phyloP scores from a whole-genome alignment of 306 rosid species.

The Mucuna pruriens region DNA sequence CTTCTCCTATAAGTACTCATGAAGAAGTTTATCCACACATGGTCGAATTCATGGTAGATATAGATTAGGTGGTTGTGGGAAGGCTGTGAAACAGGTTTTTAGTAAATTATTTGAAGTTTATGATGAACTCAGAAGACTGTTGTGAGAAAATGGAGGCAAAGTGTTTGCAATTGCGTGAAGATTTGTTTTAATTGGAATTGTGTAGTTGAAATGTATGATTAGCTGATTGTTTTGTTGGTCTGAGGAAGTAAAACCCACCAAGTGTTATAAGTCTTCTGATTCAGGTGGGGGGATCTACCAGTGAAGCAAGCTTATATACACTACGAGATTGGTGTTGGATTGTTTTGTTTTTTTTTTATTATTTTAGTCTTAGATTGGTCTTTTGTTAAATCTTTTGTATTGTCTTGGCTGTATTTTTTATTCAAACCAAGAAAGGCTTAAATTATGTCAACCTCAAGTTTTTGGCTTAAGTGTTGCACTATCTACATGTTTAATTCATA shows the following conservation, averaged over 20 bases:
- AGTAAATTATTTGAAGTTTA: not conserved
- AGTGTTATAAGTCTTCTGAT: not conserved
- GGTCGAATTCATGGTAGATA: no score
- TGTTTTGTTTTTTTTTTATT: not conserved
- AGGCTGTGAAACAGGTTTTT: not conserved
- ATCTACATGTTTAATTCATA: constrained; percentile 44
- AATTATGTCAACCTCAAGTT: constrained; percentile 21
- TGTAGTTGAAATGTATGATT: not conserved
- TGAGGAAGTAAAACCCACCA: not conserved
- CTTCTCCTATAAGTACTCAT: no score
- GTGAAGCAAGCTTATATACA: constrained; percentile 18
- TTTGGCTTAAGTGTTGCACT: constrained; percentile 7
- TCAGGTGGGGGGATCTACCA: not conserved
- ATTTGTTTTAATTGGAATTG: constrained; percentile 8
- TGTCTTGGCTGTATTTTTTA: constrained; percentile 22
- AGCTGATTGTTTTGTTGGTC: not conserved
- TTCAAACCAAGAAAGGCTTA: constrained; percentile 27
- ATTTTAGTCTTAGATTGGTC: not conserved
- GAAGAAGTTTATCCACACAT: no score
- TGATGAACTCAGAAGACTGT: constrained; percentile 3
- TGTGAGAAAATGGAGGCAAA: not conserved
- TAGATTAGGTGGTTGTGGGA: constrained; percentile 9
- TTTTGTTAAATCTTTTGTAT: not conserved
- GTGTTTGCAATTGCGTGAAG: not conserved
- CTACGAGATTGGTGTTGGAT: not conserved